Conservation (phyloP, 176 grass and related monocot species). For the Bromus sterilis region DNA sequence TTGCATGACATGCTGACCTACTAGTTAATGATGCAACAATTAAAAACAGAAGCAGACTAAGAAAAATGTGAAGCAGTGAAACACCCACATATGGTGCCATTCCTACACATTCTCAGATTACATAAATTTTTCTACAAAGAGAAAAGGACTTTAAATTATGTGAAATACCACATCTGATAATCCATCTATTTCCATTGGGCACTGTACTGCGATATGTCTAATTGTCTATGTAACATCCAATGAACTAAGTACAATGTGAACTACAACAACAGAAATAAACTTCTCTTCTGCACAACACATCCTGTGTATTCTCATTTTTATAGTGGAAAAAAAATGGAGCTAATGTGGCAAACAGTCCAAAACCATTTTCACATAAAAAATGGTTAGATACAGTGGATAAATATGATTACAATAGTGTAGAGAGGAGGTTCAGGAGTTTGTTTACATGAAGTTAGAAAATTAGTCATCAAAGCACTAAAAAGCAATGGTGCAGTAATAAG, state of each 20-base stretch:
- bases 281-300: background rate
- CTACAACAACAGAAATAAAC: background rate
- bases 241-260: background rate
- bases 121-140: background rate
- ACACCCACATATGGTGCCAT: background rate
- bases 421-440: background rate
- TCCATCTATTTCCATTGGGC: background rate
- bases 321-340: background rate
- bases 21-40: background rate
- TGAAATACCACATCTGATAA: background rate
- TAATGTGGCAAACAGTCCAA: background rate
- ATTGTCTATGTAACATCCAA: background rate
- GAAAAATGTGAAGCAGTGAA: background rate
- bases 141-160: background rate
- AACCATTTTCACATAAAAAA: background rate
- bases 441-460: background rate
- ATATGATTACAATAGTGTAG: background rate
- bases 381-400: constrained; percentile 1
- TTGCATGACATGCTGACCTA: background rate
- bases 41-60: background rate
- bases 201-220: background rate
- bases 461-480: background rate
- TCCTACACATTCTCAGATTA: background rate
- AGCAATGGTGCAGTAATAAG: constrained; percentile 20
- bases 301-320: background rate